Base-by-base conservation (phyloP, 1,284 basidiomycete genomes). In the Ceratobasidium papillatum region DNA sequence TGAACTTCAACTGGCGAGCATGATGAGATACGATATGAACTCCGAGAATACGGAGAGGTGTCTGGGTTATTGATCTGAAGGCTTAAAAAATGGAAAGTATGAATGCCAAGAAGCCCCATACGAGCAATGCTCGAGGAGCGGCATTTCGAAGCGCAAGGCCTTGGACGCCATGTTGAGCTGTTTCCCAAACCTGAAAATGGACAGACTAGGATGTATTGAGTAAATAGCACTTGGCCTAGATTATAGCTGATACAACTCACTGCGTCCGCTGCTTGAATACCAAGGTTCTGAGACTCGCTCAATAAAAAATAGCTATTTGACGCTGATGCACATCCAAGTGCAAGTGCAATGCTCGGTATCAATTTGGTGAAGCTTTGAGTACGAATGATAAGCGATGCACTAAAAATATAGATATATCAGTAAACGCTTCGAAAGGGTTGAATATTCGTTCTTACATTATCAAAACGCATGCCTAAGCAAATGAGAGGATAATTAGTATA, bases 141-240 rank as follows among this genome's bases (percentile, higher is more conserved):
- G 65, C 51, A 25, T 68, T 68, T 25, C 65, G 49, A 1, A 68
- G 25, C 1, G 65, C 51, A 4, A 68, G 49, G 5, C 17, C 34
- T 34, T 68, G 65, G n/a, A 68, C 38, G 4, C 51, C 27, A 51
- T 58, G 30, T 22, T 58, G 17, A 0, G 65, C n/a, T 3, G 34
- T 43, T 17, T 58, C 65, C 65, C 65, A 68, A 9, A 32, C 9
- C 22, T 68, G 65, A 22, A 68, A 68, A 38, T 56, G n/a, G 14
- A 30, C 36, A 41, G 52, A 68, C 65, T 68, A 14, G 9, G 22
- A 41, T n/a, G 25, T 8, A 11, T n/a, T 25, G 8, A 22, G 30
- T n/a, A 9, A 14, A 51, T 36, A 36, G 19, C 8, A 25, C 36
- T 25, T 41, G 8, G 3, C 2, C 38, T 43, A 38, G 19, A 12